A percentile compares a stretch with the other conserved stretches of the same genome.
Conservation (phyloP, 495 filamentous ascomycete species). For the Talaromyces borbonicus region DNA sequence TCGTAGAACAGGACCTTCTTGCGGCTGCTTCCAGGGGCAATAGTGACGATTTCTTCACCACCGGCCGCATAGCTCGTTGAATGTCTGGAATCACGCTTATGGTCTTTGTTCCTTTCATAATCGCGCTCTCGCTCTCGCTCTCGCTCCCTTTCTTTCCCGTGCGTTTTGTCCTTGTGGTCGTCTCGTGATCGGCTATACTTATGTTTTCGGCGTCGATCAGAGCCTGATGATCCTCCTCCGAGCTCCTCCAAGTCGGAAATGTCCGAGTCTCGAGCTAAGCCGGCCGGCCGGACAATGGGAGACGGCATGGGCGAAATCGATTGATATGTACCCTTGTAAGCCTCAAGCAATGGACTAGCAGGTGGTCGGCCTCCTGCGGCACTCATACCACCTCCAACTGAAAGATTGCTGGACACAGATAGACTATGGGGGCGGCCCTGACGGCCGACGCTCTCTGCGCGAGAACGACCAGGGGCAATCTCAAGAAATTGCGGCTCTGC, state of each 20-base stretch:
- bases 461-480: constrained; percentile 25
- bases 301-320: constrained; percentile 92
- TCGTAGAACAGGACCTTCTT: constrained; percentile 61
- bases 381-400: constrained; percentile 14
- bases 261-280: constrained; percentile 36
- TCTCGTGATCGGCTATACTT: constrained; percentile 3
- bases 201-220: constrained; percentile 19
- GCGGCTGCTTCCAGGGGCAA: constrained; percentile 23
- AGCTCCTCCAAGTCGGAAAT: constrained; percentile 41
- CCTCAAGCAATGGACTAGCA: constrained; percentile 77
- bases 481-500: constrained; percentile 32
- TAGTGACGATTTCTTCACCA: constrained; percentile 14
- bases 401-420: constrained; percentile 32
- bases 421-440: constrained; percentile 24
- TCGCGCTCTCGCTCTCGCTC: too few species aligned
- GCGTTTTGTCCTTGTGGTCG: constrained; percentile 13
- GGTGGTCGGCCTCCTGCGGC: constrained; percentile 41
- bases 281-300: constrained; percentile 44
- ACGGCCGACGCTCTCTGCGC: constrained; percentile 13
- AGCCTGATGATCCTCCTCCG: constrained; percentile 24
- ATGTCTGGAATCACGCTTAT: constrained; percentile 17
- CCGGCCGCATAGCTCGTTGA: constrained; percentile 5
- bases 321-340: constrained; percentile 92
- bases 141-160: constrained; percentile 10
- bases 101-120: constrained; percentile 15